A percentile compares a stretch with the other conserved stretches of the same genome.
Conservation (phyloP, 352 stramenopile species). For the Globisporangium yorkense region DNA sequence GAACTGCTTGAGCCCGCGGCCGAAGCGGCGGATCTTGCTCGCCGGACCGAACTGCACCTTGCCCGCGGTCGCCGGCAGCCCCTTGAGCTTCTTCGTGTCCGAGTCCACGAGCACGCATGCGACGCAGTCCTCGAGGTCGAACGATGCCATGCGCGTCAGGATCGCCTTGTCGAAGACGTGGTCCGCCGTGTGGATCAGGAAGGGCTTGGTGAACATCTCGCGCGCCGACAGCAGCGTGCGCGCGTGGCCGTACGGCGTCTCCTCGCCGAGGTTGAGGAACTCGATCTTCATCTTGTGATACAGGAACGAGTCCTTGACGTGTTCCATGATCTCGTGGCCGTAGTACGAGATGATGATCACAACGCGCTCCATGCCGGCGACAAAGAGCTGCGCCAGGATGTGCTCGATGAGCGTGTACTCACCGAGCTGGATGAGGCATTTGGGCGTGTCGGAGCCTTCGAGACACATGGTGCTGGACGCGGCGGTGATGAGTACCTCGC, state of each 20-base stretch:
- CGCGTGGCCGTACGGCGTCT: constrained; percentile 62
- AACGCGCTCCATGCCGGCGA: constrained; percentile 66
- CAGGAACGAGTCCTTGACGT: constrained; percentile 59
- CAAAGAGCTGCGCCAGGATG: constrained; percentile 73
- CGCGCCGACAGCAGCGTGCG: constrained; percentile 68
- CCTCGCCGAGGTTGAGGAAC: constrained; percentile 79
- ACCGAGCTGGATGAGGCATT: constrained; percentile 70
- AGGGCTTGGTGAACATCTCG: constrained; percentile 75
- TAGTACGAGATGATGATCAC: constrained; percentile 70
- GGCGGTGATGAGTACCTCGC: constrained; percentile 63
- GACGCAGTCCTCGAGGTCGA: constrained; percentile 45
- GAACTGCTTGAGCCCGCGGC: constrained; percentile 41
- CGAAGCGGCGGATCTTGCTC: constrained; percentile 49
- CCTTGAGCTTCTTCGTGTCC: constrained; percentile 52
- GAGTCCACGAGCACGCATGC: constrained; percentile 74
- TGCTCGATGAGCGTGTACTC: constrained; percentile 73
- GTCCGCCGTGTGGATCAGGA: constrained; percentile 83
- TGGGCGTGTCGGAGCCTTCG: constrained; percentile 50
- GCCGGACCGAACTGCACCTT: constrained; percentile 57
- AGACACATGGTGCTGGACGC: constrained; percentile 45
- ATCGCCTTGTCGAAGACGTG: constrained; percentile 83
- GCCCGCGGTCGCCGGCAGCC: constrained; percentile 50
- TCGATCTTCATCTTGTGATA: constrained; percentile 80
- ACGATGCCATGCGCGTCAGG: constrained; percentile 55
- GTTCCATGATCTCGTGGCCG: constrained; percentile 48